Conservation (phyloP, 2,329 filamentous ascomycete species). For the Fusarium globosum region DNA sequence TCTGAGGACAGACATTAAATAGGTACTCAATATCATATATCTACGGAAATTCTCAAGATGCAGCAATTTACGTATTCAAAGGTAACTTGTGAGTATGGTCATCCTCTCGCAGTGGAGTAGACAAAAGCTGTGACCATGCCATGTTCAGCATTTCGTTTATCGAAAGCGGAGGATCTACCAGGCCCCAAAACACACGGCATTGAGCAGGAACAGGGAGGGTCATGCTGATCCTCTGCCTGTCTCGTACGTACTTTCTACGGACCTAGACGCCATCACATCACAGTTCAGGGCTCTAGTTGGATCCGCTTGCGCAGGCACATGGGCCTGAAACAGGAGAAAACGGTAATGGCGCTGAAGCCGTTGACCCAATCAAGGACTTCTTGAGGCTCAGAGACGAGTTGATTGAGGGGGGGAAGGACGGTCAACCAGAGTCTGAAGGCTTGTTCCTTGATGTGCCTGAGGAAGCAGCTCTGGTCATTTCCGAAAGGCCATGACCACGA, state of each 20-base stretch:
- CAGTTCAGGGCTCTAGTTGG: constrained; percentile 8
- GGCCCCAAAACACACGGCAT: constrained; percentile 23
- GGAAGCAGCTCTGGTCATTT: constrained; percentile 33
- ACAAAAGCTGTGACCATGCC: constrained; percentile 32
- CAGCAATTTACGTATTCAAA: neutral
- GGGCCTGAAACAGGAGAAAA: constrained; percentile 43
- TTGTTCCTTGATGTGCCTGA: neutral
- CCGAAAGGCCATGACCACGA: constrained; percentile 28
- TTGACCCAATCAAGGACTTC: constrained; percentile 28
- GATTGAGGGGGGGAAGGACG: neutral
- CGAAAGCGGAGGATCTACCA: constrained; percentile 40
- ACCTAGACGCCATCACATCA: constrained; percentile 13
- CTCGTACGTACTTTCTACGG: neutral
- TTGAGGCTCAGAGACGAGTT: constrained; percentile 11
- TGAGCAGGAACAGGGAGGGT: constrained; percentile 18
- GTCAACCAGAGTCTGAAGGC: constrained; percentile 20
- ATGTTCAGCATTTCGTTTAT: constrained; percentile 37
- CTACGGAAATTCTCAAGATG: neutral
- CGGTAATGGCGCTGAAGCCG: constrained; percentile 21
- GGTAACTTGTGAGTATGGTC: neutral
- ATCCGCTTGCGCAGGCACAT: constrained; percentile 35
- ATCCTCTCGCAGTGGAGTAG: neutral
- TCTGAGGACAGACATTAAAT: neutral
- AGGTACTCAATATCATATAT: neutral
- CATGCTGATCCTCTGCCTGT: neutral